A percentile compares a stretch with the other conserved stretches of the same genome.
phyloP scores from a whole-genome alignment of 345 rosid species.

The sweet orange (Citrus sinensis) region DNA sequence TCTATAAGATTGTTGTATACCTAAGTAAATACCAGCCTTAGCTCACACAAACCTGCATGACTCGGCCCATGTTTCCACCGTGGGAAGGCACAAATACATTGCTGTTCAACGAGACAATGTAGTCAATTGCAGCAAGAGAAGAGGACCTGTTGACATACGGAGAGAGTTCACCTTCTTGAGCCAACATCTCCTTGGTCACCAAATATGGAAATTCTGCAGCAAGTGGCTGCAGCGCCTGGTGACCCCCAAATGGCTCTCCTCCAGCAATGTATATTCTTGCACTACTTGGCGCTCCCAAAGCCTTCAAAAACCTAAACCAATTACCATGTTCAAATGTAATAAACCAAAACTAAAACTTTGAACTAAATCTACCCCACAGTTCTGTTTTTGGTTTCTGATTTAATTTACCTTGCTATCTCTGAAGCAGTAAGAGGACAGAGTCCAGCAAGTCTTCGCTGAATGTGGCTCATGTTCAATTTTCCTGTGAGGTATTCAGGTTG shows the following conservation, averaged over 20 bases:
- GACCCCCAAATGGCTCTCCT: slow-evolving; percentile 73
- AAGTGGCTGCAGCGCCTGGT: slow-evolving; percentile 54
- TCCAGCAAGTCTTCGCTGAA: slow-evolving; percentile 58
- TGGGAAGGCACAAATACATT: slow-evolving; percentile 76
- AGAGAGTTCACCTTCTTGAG: slow-evolving; percentile 51
- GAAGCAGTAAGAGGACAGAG: slow-evolving; percentile 61
- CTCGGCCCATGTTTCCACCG: slow-evolving; percentile 84
- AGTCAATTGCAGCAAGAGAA: slow-evolving; percentile 70
- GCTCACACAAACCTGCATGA: slow-evolving; percentile 49
- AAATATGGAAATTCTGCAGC: slow-evolving; percentile 46
- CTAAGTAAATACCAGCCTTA: background rate
- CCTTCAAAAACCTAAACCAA: slow-evolving; percentile 53
- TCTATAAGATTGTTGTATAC: background rate
- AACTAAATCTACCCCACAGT: background rate
- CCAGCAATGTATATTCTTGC: slow-evolving; percentile 65
- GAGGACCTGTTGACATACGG: slow-evolving; percentile 57
- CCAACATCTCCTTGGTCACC: slow-evolving; percentile 55
- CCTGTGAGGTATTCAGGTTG: slow-evolving; percentile 55
- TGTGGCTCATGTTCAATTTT: slow-evolving; percentile 44
- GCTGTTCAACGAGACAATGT: slow-evolving; percentile 64
- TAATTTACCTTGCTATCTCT: slow-evolving; percentile 61
- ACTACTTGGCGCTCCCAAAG: slow-evolving; percentile 55
- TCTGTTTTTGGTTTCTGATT: background rate
- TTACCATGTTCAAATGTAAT: background rate
- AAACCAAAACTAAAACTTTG: background rate